phyloP scores from a whole-genome alignment of 1,139 yeast species.

The Starmera stellimalicola region DNA sequence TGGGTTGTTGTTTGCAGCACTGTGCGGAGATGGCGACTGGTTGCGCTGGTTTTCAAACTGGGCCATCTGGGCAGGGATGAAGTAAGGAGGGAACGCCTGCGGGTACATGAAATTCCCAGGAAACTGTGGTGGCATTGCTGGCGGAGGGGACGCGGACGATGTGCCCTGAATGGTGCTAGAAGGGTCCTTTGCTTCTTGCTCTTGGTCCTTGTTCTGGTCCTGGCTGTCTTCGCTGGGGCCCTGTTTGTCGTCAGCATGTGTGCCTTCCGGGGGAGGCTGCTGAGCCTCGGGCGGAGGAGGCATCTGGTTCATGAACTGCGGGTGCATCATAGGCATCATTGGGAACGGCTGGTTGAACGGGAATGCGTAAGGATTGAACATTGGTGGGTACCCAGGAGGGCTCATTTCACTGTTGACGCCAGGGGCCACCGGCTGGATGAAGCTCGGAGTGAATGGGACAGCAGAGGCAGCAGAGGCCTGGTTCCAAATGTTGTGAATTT shows the following conservation, averaged over 20 bases:
- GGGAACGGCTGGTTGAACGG: conserved; percentile 18
- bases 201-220: not conserved
- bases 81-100: conserved; percentile 5
- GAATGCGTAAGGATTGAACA: conserved; percentile 19
- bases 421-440: conserved; percentile 7
- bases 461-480: conserved; percentile 63
- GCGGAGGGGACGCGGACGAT: conserved; percentile 1
- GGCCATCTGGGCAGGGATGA: conserved; percentile 1
- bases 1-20: conserved; percentile 3
- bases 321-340: conserved; percentile 27
- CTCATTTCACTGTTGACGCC: conserved; percentile 7
- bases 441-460: conserved; percentile 47
- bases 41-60: conserved; percentile 3
- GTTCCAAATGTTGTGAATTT: conserved; percentile 40
- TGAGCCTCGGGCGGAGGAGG: not conserved
- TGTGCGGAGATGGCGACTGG: conserved; percentile 2
- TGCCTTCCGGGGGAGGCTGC: not conserved
- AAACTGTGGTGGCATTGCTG: conserved; percentile 6
- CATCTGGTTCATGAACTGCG: conserved; percentile 26
- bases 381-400: conserved; percentile 14
- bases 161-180: too few species aligned
- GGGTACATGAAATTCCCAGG: conserved; percentile 15
- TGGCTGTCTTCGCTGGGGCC: not conserved
- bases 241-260: not conserved
- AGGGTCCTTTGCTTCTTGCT: too few species aligned